Evolutionary conservation across 2,329 filamentous ascomycete genomes (phyloP).

Genomic region (Monascus ruber): DNA sequence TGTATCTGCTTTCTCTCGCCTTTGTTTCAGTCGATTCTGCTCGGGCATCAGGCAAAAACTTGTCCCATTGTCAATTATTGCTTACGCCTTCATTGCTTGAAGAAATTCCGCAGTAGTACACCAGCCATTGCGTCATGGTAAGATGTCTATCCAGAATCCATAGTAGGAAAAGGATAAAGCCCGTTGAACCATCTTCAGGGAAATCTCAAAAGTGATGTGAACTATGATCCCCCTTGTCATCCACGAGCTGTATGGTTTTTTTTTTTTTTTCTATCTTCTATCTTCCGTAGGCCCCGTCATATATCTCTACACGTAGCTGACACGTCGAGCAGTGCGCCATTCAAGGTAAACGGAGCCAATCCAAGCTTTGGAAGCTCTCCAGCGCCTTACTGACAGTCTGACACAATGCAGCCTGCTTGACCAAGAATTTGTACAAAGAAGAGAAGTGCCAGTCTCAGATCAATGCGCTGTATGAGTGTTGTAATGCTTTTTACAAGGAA

Average conservation of each 20-base stretch:
- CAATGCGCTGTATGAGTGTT: slow-evolving; percentile 86
- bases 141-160: neutral
- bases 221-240: slow-evolving; percentile 70
- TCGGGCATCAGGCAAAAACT: too few species aligned
- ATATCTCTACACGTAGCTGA: slow-evolving; percentile 6
- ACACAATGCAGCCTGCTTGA: slow-evolving; percentile 57
- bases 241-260: slow-evolving; percentile 56
- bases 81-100: too few species aligned
- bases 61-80: too few species aligned
- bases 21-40: too few species aligned
- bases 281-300: neutral
- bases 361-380: neutral
- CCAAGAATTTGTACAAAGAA: slow-evolving; percentile 75
- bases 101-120: neutral
- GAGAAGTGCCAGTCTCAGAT: slow-evolving; percentile 67
- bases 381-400: neutral
- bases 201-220: slow-evolving; percentile 56
- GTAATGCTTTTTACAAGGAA: slow-evolving; percentile 72
- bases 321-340: slow-evolving; percentile 60
- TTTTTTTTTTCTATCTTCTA: slow-evolving; percentile 1
- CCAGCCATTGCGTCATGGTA: slow-evolving; percentile 19
- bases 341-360: slow-evolving; percentile 50
- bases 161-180: neutral
- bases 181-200: slow-evolving; percentile 10
- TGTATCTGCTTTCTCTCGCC: too few species aligned